Base-by-base conservation (phyloP, 2,329 filamentous ascomycete genomes). In the Colletotrichum paranaense region DNA sequence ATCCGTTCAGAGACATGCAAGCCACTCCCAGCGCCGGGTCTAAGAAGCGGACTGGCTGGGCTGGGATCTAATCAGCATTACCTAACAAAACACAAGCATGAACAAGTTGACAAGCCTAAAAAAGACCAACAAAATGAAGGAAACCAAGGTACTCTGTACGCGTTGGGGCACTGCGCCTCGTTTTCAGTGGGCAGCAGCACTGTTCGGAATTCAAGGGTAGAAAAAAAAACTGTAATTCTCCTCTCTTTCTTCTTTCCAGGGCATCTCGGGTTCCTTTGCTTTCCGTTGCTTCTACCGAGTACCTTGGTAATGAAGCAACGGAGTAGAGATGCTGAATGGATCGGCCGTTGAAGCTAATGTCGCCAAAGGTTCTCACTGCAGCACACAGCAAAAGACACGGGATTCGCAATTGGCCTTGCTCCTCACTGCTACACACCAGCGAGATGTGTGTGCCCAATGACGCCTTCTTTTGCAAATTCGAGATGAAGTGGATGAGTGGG, bases 1-100 rank as follows among this genome's bases (percentile, higher is more conserved):
- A 75, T 75, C 74, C 72, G 62, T 59, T 55, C 62, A 64, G n/a
- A 55, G 42, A 28, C 74, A 32, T 62, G 68, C 68, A 72, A 66
- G 56, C 72, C 68, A 67, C 65, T 64, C 62, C 59, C 62, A 67
- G 68, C 62, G 32, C 60, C 53, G 52, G 42, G 24, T 30, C 62
- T 56, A 32, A 35, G 32, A 56, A 58, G 58, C 49, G 60, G 67
- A 73, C 62, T 59, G 66, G 35, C 52, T 53, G 22, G 26, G 2
- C 63, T 49, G 42, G 52, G 62, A 62, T 62, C 42, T 66, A 26
- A 26, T 38, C 67, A 49, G 42, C 42, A 52, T 67, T 66, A 66
- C 69, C 64, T 65, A 62, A 73, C 35, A 19, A 19, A n/a, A 49
- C 42, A 11, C 42, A 49, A 49, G 42, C 42, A 42, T 42, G 14